Evolutionary conservation across 176 grass and related monocot genomes (phyloP), one percentile per base, ranked within the genome.

Genomic region (Phragmites australis): DNA sequence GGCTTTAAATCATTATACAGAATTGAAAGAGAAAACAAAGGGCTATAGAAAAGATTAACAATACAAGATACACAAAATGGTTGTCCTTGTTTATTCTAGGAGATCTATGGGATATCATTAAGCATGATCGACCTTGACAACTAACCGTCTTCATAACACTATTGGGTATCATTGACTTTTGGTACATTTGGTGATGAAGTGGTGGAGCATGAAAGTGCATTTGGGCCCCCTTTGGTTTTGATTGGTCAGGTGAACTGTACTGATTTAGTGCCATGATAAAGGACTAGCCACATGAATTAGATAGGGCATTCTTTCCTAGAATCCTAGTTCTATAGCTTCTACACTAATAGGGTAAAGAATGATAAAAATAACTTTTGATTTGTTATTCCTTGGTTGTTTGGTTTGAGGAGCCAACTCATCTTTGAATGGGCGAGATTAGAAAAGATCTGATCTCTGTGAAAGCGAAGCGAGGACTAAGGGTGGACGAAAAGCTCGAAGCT

Each of bases 171-270:
- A 65, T 67, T 23, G 55, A 72, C 29, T 73, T 72, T 78, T n/a
- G 29, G 46, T 65, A 15, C 64, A 67, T 81, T 75, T 69, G 51
- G 12, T 53, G 23, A 75, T 80, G 70, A 87, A 67, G 19, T 34
- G 64, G 52, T 46, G 17, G 26, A 27, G 10, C 21, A 45, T 69
- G 46, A 42, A 82, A 22, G 27, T 60, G 48, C 41, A 60, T 31
- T 81, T 71, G 42, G n/a, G 70, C 12, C 27, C 19, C n/a, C 39
- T 30, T 68, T 29, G 34, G 16, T 70, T 70, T 81, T 58, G 14
- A 16, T 63, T 14, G 15, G 8, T 2, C 9, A n/a, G 32, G 31
- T 65, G 9, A 66, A 21, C 31, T 42, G 63, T 37, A n/a, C 18
- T 6, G 3, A 26, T 69, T 11, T 46, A 46, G n/a, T 45, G 42